Evolutionary conservation across 2,329 filamentous ascomycete species (phyloP), one percentile per base, ranked within the genome.

Genomic region (Colletotrichum nymphaeae): DNA sequence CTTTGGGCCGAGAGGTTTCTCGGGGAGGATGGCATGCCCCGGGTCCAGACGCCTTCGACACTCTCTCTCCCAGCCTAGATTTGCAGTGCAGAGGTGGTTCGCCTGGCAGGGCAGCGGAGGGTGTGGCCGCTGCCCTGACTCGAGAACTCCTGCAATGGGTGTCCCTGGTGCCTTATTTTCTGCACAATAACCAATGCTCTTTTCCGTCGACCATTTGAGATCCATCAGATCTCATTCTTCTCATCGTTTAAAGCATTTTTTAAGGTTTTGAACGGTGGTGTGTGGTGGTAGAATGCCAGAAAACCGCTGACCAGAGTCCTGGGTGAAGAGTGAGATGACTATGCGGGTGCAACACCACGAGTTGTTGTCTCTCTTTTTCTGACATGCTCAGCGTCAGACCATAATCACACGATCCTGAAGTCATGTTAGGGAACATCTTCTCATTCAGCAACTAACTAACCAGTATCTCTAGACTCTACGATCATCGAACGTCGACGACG

Each of bases 171-270:
- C 12, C 22, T 64, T 64, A 14, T 22, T 30, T 65, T 65, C 52
- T 42, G 30, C 22, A 56, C 35, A 32, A 35, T 24, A 53, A 2
- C 53, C 5, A 35, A 53, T 24, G 5, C 22, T 11, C 46, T 9
- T 16, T 22, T 7, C 19, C 4, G 7, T 24, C 5, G 2, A 8
- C 28, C n/a, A 19, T 53, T 32, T 22, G 3, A 11, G 46, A 53
- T 26, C 24, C 62, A 64, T 64, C 62, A 64, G 46, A 55, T 64
- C 62, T 64, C 62, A 64, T 64, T 64, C 46, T 55, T 30, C 22
- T 37, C 16, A 64, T 64, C 62, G 32, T 56, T 11, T 2, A 5
- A 24, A 28, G 52, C 30, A 57, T 28, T 16, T 56, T 56, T 28
- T 49, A 11, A 22, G 19, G 42, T 26, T 55, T 55, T 64, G n/a